These are phyloP conservation scores for Tulasnella sp. DNA, from an alignment of 768 basidiomycete species.

Conservation along the genomic window DNA sequence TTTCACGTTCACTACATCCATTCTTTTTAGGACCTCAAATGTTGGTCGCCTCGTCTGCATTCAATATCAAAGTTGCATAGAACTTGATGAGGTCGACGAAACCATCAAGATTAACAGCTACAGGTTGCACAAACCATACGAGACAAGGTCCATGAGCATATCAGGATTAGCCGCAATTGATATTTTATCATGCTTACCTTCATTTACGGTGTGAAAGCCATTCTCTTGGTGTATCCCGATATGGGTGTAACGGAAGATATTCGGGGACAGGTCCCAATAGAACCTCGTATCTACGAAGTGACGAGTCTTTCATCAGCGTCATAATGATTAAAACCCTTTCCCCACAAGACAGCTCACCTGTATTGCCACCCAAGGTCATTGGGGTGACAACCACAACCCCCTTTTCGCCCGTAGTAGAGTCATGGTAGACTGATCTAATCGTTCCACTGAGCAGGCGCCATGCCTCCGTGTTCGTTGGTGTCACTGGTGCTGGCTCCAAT, in stretches of 20 bases:
- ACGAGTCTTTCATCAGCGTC: no score
- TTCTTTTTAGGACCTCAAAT: neutral
- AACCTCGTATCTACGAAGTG: conserved; percentile 38
- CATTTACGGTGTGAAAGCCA: conserved; percentile 58
- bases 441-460: conserved; percentile 49
- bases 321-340: no score
- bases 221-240: conserved; percentile 19
- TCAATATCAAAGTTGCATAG: conserved; percentile 36
- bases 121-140: no score
- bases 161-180: no score
- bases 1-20: no score
- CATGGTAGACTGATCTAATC: conserved; percentile 39
- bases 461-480: conserved; percentile 34
- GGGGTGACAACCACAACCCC: conserved; percentile 29
- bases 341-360: conserved; percentile 7
- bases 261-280: conserved; percentile 43
- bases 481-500: conserved; percentile 58
- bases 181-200: conserved; percentile 44
- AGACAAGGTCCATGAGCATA: no score
- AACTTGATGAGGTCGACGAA: conserved; percentile 35
- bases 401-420: conserved; percentile 21
- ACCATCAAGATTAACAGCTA: no score
- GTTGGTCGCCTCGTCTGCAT: conserved; percentile 31
- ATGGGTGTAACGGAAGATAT: conserved; percentile 56
- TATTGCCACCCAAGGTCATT: conserved; percentile 25